Conservation (phyloP, 139 green algal species). For the Pleodorina starrii region DNA sequence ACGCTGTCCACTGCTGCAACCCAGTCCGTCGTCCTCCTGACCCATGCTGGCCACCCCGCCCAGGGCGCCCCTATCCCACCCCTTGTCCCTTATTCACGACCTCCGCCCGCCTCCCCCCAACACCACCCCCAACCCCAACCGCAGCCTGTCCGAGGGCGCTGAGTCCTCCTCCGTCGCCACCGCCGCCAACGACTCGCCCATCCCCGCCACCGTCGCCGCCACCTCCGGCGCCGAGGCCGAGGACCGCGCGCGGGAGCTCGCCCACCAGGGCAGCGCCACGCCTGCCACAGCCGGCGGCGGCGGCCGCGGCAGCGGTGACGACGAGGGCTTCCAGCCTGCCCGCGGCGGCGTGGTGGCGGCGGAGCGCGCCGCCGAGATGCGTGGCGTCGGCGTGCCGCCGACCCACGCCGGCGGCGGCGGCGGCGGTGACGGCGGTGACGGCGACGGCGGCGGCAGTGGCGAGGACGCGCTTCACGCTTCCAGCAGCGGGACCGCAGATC, state of each 20-base stretch:
- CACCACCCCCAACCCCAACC: neutral
- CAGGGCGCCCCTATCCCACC: too few species aligned
- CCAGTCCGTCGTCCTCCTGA: neutral
- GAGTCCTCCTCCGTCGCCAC: neutral
- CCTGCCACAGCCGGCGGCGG: neutral
- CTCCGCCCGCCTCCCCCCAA: too few species aligned
- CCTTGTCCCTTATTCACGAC: too few species aligned
- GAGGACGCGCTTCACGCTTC: too few species aligned
- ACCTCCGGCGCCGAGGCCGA: neutral
- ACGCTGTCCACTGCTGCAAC: neutral
- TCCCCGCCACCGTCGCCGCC: neutral
- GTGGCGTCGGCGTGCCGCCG: neutral
- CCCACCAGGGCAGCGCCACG: neutral
- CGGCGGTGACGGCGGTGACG: neutral
- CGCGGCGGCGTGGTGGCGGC: neutral
- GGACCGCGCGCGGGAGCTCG: neutral
- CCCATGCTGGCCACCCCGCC: neutral
- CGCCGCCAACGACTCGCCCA: slow-evolving; percentile 28
- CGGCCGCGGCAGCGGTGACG: neutral
- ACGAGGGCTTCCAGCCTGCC: neutral
- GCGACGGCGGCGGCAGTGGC: neutral
- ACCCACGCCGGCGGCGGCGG: neutral
- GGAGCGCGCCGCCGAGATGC: neutral
- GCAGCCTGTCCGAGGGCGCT: neutral
- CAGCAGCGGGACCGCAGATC: too few species aligned